Evolutionary conservation across 495 filamentous ascomycete genomes (phyloP).

Genomic region (Penicillium bialowiezense): DNA sequence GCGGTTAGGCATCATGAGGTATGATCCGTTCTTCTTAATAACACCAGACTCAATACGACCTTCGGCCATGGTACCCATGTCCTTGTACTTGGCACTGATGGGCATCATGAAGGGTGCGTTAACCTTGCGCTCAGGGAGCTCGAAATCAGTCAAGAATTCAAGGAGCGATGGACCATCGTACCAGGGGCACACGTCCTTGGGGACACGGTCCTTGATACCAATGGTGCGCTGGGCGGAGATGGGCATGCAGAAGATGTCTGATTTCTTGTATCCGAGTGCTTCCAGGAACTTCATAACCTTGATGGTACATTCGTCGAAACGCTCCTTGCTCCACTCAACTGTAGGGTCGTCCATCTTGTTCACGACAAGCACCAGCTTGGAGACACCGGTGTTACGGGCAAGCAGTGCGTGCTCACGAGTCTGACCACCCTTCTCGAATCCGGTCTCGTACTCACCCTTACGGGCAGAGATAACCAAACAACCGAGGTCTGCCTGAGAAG

Average conservation of each 20-base stretch:
- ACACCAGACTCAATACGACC: slow-evolving; percentile 95
- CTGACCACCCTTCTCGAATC: slow-evolving; percentile 98
- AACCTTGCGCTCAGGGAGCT: slow-evolving; percentile 88
- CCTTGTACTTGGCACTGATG: slow-evolving; percentile 88
- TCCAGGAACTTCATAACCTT: slow-evolving; percentile 88
- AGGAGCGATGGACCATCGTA: slow-evolving; percentile 91
- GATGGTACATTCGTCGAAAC: slow-evolving; percentile 87
- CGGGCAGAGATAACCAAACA: slow-evolving; percentile 94
- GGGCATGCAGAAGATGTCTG: slow-evolving; percentile 91
- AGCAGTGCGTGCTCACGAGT: slow-evolving; percentile 96
- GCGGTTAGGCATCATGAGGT: slow-evolving; percentile 93
- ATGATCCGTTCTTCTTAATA: slow-evolving; percentile 76
- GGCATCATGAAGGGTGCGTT: slow-evolving; percentile 99
- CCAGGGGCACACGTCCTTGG: slow-evolving; percentile 74
- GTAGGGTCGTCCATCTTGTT: slow-evolving; percentile 99
- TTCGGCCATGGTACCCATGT: slow-evolving; percentile 97
- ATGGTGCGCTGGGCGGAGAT: slow-evolving; percentile 83
- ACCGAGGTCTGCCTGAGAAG: slow-evolving; percentile 94
- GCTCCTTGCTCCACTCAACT: slow-evolving; percentile 89
- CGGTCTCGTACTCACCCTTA: slow-evolving; percentile 98
- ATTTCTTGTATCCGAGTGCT: slow-evolving; percentile 90
- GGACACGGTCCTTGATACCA: slow-evolving; percentile 84
- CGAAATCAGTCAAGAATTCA: slow-evolving; percentile 89
- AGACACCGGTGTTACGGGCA: slow-evolving; percentile 96
- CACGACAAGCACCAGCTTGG: slow-evolving; percentile 87